Percentiles rank a stretch among this genome's conserved stretches.
Evolutionary conservation across 1,284 basidiomycete genomes (phyloP).

Genomic region (Trametes versicolor): DNA sequence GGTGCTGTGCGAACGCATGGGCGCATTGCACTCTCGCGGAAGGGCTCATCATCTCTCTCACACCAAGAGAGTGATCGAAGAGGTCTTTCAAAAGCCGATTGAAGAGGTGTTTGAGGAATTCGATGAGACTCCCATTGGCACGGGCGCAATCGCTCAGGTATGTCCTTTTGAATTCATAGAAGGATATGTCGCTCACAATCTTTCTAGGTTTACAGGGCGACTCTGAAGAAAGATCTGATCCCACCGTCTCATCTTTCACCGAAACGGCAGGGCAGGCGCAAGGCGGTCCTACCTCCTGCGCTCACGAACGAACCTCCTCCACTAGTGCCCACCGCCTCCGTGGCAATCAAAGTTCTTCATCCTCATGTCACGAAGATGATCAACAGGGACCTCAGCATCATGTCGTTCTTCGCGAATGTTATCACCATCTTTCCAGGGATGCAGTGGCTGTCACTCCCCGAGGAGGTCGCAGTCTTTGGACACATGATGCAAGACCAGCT

Average conservation of each 20-base stretch:
- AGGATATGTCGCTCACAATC: conserved; percentile 5
- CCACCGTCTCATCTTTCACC: conserved; percentile 83
- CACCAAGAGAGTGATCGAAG: conserved; percentile 87
- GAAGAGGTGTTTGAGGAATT: conserved; percentile 95
- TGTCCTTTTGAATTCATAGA: neutral
- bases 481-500: conserved; percentile 98
- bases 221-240: conserved; percentile 84
- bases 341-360: conserved; percentile 97
- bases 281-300: conserved; percentile 60
- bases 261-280: conserved; percentile 61
- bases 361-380: conserved; percentile 88
- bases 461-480: conserved; percentile 96
- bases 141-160: conserved; percentile 98
- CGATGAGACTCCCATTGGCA: conserved; percentile 88
- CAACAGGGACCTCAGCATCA: conserved; percentile 90
- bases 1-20: conserved; percentile 89
- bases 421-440: conserved; percentile 91
- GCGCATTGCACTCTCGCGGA: conserved; percentile 90
- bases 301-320: conserved; percentile 70
- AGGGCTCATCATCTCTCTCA: conserved; percentile 86
- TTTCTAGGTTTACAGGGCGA: conserved; percentile 85
- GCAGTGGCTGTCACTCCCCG: conserved; percentile 96
- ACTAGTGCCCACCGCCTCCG: conserved; percentile 80
- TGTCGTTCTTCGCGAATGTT: conserved; percentile 89
- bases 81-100: conserved; percentile 86